Evolutionary conservation across 1,139 yeast species (phyloP).

Genomic region (Pichia sp.): DNA sequence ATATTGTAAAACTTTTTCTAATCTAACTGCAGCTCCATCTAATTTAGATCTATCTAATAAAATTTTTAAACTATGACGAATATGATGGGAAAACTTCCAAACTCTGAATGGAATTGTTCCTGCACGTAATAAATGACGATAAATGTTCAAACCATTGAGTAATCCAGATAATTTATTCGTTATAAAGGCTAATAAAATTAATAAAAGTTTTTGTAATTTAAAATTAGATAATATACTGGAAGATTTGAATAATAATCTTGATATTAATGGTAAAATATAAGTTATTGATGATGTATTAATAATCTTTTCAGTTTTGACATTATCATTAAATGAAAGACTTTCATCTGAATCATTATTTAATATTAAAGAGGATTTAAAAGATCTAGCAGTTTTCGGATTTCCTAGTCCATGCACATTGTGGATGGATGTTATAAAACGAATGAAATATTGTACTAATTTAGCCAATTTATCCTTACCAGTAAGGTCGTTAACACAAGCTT

Average conservation of each 20-base stretch:
- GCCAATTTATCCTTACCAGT: slow-evolving; percentile 70
- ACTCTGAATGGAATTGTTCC: slow-evolving; percentile 66
- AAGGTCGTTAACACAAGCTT: slow-evolving; percentile 43
- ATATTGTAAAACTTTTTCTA: slow-evolving; percentile 20
- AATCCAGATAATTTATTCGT: slow-evolving; percentile 39
- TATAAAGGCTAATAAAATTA: slow-evolving; percentile 20
- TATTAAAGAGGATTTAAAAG: not conserved
- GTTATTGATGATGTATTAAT: not conserved
- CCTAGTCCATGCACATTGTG: slow-evolving; percentile 11
- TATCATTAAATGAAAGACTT: not conserved
- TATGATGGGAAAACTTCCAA: slow-evolving; percentile 21
- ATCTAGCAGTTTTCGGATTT: slow-evolving; percentile 3
- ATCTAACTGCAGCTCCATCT: slow-evolving; percentile 12
- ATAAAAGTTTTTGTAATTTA: not conserved
- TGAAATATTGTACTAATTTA: slow-evolving; percentile 53
- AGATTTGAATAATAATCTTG: not conserved
- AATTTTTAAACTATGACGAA: slow-evolving; percentile 12
- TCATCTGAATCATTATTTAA: not conserved
- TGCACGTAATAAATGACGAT: slow-evolving; percentile 64
- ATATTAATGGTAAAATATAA: not conserved
- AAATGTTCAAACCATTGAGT: slow-evolving; percentile 48
- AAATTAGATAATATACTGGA: not conserved
- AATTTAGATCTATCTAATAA: slow-evolving; percentile 11
- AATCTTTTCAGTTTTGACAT: not conserved
- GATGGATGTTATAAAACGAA: slow-evolving; percentile 32